Conservation (phyloP, 805 yeast species). For the Monosporozyma aerobia region DNA sequence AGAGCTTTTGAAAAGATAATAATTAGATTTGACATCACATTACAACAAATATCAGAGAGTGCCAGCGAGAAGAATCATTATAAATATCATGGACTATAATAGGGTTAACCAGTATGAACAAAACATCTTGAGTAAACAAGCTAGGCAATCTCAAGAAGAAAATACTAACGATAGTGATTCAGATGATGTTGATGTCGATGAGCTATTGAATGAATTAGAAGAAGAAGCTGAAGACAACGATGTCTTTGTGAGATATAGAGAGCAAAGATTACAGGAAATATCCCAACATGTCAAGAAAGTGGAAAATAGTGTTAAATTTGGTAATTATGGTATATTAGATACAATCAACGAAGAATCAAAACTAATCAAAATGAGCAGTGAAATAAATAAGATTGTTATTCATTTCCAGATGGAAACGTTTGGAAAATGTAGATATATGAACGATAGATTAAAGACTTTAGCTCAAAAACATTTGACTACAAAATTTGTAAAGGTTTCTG, state of each 20-base stretch:
- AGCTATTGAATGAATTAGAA: conserved; percentile 40
- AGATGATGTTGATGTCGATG: conserved; percentile 31
- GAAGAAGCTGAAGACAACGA: conserved; percentile 38
- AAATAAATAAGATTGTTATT: conserved; percentile 37
- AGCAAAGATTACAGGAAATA: conserved; percentile 51
- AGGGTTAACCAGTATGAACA: conserved; percentile 1
- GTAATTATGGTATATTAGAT: conserved; percentile 38
- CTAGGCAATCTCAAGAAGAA: neutral
- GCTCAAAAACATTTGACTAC: conserved; percentile 52
- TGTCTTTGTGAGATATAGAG: conserved; percentile 48
- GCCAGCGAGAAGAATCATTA: neutral
- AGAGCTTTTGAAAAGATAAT: neutral
- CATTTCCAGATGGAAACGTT: conserved; percentile 60
- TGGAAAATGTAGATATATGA: conserved; percentile 51
- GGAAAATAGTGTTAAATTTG: conserved; percentile 30
- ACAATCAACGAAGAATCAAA: conserved; percentile 44
- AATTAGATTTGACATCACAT: neutral
- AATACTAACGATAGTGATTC: neutral
- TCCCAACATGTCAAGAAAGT: conserved; percentile 33
- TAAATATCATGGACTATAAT: neutral
- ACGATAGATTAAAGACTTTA: conserved; percentile 34
- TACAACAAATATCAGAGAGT: neutral
- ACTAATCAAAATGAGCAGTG: conserved; percentile 43
- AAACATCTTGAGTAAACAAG: neutral
- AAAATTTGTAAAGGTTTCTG: conserved; percentile 46